These are phyloP conservation scores for Trichoderma pleuroti DNA, from an alignment of 2,329 filamentous ascomycete species.

Conservation along the genomic window DNA sequence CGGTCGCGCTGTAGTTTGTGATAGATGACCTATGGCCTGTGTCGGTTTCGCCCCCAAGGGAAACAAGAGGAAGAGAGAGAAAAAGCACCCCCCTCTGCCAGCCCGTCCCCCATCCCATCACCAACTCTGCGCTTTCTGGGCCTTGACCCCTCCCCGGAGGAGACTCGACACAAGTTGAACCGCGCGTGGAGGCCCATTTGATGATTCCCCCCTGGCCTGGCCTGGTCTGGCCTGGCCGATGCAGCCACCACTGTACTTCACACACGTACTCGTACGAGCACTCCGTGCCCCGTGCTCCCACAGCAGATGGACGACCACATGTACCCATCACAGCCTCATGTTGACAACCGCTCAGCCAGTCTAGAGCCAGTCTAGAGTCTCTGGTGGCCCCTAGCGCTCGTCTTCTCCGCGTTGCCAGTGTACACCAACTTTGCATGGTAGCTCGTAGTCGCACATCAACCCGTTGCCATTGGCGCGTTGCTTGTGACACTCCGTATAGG, in stretches of 20 bases:
- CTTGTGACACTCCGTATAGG: neutral
- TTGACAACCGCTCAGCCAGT: neutral
- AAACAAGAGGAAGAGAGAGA: neutral
- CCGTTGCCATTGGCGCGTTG: neutral
- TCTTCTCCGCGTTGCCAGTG: neutral
- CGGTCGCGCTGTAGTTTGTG: constrained; percentile 30
- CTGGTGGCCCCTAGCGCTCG: neutral
- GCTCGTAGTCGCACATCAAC: neutral
- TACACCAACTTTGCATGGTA: neutral
- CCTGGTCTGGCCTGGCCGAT: too few relatives aligned
- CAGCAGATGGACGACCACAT: neutral
- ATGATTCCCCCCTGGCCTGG: neutral
- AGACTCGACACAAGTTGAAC: neutral
- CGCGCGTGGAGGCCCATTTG: neutral
- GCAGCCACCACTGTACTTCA: neutral
- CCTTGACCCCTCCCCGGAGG: neutral
- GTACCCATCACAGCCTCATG: neutral
- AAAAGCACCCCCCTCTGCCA: neutral
- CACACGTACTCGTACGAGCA: neutral
- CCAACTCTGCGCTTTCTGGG: neutral
- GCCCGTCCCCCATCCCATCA: constrained; percentile 5
- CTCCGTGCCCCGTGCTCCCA: neutral
- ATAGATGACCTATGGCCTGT: constrained; percentile 29
- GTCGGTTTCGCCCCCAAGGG: neutral
- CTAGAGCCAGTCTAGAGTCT: neutral